These are phyloP conservation scores for Podospora fimiseda DNA, from an alignment of 495 filamentous ascomycete species.

Conservation along the genomic window DNA sequence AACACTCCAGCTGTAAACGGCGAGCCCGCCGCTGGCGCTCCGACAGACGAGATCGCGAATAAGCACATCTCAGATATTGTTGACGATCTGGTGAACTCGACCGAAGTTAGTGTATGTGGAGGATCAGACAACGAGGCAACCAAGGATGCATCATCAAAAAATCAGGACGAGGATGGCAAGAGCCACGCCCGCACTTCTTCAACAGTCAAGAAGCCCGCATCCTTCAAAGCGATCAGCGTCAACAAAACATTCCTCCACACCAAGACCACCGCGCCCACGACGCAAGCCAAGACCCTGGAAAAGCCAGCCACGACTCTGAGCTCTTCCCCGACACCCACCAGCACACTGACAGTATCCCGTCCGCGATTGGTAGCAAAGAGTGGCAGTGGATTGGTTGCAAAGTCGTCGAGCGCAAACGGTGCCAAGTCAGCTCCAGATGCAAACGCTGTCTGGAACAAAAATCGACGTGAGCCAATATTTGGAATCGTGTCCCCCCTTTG, in stretches of 20 bases:
- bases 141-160: slow-evolving; percentile 44
- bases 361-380: slow-evolving; percentile 51
- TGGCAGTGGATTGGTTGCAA: slow-evolving; percentile 42
- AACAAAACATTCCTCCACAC: slow-evolving; percentile 77
- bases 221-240: slow-evolving; percentile 92
- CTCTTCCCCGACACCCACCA: slow-evolving; percentile 27
- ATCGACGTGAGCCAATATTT: slow-evolving; percentile 65
- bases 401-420: slow-evolving; percentile 49
- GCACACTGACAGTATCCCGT: slow-evolving; percentile 39
- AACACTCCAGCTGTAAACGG: slow-evolving; percentile 40
- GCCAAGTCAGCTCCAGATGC: slow-evolving; percentile 55
- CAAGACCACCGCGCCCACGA: slow-evolving; percentile 36
- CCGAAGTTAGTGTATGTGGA: slow-evolving; percentile 54
- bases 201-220: slow-evolving; percentile 68
- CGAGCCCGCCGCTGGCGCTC: slow-evolving; percentile 17
- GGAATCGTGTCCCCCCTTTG: not conserved
- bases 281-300: slow-evolving; percentile 46
- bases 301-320: slow-evolving; percentile 32
- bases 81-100: slow-evolving; percentile 45
- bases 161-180: slow-evolving; percentile 43
- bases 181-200: slow-evolving; percentile 62
- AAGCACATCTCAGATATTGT: slow-evolving; percentile 46
- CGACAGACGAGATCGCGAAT: slow-evolving; percentile 40
- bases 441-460: slow-evolving; percentile 94
- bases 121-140: slow-evolving; percentile 65